Conservation (phyloP, 495 filamentous ascomycete species). For the Symbiotaphrina buchneri region DNA sequence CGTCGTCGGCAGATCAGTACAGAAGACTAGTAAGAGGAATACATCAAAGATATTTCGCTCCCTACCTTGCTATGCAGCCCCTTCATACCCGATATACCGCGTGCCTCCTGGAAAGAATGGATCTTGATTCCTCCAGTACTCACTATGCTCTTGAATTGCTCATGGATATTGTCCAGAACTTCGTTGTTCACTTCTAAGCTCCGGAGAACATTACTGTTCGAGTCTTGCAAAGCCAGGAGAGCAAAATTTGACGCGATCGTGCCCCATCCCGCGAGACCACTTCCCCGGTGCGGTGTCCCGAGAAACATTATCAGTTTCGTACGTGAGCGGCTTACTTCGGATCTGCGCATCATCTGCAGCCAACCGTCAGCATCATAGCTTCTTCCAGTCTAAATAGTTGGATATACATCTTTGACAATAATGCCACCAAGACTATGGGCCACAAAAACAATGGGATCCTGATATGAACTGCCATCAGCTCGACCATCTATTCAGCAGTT, state of each 20-base stretch:
- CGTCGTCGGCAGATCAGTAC: too few relatives aligned
- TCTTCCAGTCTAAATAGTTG: too few relatives aligned
- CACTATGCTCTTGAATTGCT: constrained; percentile 12
- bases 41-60: too few relatives aligned
- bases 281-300: constrained; percentile 19
- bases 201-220: constrained; percentile 11
- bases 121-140: constrained; percentile 10
- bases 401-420: constrained; percentile 17
- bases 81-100: constrained; percentile 15
- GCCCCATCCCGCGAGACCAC: constrained; percentile 12
- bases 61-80: constrained; percentile 15
- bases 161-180: constrained; percentile 16
- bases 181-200: constrained; percentile 15
- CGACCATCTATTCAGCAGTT: constrained; percentile 1
- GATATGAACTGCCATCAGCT: constrained; percentile 1
- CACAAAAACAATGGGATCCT: constrained; percentile 15
- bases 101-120: constrained; percentile 20
- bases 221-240: constrained; percentile 9
- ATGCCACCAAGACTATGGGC: constrained; percentile 20
- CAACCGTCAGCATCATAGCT: constrained; percentile 2
- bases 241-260: constrained; percentile 11
- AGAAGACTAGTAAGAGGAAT: too few relatives aligned
- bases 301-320: constrained; percentile 18
- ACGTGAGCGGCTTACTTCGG: constrained; percentile 8
- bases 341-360: constrained; percentile 12